Evolutionary conservation across 495 filamentous ascomycete species (phyloP).

Genomic region (Lasiosphaeria miniovina): DNA sequence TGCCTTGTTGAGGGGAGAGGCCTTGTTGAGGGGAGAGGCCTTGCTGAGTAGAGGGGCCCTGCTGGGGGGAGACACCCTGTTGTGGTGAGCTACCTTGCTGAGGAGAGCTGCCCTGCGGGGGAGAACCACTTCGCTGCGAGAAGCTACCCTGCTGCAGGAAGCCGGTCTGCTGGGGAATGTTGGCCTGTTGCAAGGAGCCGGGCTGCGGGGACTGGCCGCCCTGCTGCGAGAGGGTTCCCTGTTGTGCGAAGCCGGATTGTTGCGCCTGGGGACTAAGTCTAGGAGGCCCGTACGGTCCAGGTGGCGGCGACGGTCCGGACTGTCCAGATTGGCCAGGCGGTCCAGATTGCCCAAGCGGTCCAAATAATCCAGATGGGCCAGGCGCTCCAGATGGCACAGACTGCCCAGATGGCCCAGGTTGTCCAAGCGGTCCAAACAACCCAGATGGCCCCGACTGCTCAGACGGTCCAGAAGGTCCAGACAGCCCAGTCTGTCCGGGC

Average conservation of each 20-base stretch:
- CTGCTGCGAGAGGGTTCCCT: background rate
- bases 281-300: background rate
- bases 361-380: too few species aligned
- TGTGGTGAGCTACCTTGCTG: background rate
- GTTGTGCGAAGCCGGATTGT: background rate
- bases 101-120: background rate
- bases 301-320: background rate
- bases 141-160: background rate
- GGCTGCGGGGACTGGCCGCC: background rate
- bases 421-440: too few species aligned
- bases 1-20: background rate
- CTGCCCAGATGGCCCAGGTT: too few species aligned
- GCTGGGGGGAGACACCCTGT: background rate
- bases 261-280: background rate
- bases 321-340: background rate
- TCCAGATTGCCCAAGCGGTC: too few species aligned
- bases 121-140: background rate
- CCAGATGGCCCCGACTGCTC: too few species aligned
- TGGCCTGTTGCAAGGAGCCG: background rate
- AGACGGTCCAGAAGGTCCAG: too few species aligned
- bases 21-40: background rate
- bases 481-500: too few species aligned
- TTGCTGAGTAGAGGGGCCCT: background rate
- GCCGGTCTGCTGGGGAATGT: background rate
- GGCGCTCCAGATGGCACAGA: too few species aligned